phyloP scores from a whole-genome alignment of 352 stramenopile species.

The Thalassiosira hispida region DNA sequence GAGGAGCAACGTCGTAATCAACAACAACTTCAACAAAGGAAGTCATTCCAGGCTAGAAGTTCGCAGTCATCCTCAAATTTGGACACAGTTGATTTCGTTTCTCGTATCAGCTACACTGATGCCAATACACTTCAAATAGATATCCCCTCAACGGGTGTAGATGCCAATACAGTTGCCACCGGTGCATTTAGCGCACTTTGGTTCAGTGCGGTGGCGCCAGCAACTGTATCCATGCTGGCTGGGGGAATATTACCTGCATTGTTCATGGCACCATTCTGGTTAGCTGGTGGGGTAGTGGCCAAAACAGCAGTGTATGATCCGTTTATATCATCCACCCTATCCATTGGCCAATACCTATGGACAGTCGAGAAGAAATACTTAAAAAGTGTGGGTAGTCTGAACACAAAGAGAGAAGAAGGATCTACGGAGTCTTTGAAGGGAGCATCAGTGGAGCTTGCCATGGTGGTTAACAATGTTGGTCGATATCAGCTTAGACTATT shows the following conservation, averaged over 20 bases:
- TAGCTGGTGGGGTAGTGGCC: constrained; percentile 45
- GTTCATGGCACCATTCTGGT: constrained; percentile 59
- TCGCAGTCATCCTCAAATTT: neutral
- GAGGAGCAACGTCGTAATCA: constrained; percentile 4
- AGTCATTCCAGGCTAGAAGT: neutral
- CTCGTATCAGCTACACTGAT: constrained; percentile 39
- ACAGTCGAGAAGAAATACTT: constrained; percentile 44
- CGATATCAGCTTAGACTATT: constrained; percentile 40
- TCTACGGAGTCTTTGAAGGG: constrained; percentile 41
- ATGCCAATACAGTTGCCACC: constrained; percentile 27
- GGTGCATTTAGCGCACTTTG: constrained; percentile 45
- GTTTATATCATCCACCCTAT: constrained; percentile 31
- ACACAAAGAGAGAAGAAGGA: constrained; percentile 37
- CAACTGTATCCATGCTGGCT: constrained; percentile 39
- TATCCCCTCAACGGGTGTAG: constrained; percentile 31
- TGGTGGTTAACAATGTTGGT: constrained; percentile 49
- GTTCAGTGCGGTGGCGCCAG: constrained; percentile 48
- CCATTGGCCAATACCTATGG: constrained; percentile 53
- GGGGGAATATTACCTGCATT: constrained; percentile 19
- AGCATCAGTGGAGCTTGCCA: constrained; percentile 23
- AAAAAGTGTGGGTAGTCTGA: neutral
- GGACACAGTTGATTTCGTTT: constrained; percentile 7
- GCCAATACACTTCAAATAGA: constrained; percentile 49
- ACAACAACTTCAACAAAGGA: neutral
- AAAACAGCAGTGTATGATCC: constrained; percentile 52